These are phyloP conservation scores for Aspergillus hiratsukae DNA, from an alignment of 2,329 filamentous ascomycete species.

Conservation along the genomic window DNA sequence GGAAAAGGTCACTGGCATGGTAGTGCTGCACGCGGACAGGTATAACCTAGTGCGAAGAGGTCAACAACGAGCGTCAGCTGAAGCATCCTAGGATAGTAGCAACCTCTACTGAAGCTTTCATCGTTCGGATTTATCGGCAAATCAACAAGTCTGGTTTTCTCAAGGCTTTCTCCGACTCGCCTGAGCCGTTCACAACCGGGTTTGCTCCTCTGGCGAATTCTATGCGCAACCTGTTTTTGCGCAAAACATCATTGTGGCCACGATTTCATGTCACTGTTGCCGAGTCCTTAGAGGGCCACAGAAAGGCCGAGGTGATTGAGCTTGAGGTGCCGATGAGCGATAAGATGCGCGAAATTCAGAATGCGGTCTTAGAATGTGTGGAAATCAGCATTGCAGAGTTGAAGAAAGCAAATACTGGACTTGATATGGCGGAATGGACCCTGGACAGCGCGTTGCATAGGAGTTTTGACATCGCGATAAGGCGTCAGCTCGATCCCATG, in stretches of 20 bases:
- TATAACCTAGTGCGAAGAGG: conserved; percentile 17
- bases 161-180: conserved; percentile 92
- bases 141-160: conserved; percentile 91
- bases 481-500: conserved; percentile 87
- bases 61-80: conserved; percentile 3
- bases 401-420: conserved; percentile 80
- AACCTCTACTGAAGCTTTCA: conserved; percentile 90
- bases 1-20: conserved; percentile 77
- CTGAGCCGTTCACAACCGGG: conserved; percentile 82
- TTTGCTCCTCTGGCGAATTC: conserved; percentile 85
- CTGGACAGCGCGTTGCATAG: conserved; percentile 86
- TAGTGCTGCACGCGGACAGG: conserved; percentile 82
- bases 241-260: conserved; percentile 85
- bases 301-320: conserved; percentile 95
- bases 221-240: conserved; percentile 87
- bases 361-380: conserved; percentile 90
- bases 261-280: conserved; percentile 90
- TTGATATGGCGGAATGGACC: conserved; percentile 97
- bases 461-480: conserved; percentile 84
- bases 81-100: conserved; percentile 59
- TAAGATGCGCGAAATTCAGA: conserved; percentile 87
- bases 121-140: conserved; percentile 86
- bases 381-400: conserved; percentile 91
- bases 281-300: conserved; percentile 80
- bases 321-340: conserved; percentile 95